phyloP scores from a whole-genome alignment of 306 rosid species.

The Trichosanthes cucumerina region DNA sequence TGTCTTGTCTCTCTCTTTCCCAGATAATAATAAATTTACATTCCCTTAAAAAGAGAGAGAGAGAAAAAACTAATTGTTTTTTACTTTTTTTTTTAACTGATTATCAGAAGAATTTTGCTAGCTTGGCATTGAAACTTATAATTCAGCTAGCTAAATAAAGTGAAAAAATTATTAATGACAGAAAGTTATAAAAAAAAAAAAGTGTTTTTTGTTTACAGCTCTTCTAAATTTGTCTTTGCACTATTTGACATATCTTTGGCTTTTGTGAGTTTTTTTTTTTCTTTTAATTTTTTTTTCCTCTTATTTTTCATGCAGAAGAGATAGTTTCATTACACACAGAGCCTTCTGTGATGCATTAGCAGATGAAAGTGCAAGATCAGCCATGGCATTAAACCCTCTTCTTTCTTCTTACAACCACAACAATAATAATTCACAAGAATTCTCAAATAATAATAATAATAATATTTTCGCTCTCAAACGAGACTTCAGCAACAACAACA shows the following conservation, averaged over 20 bases:
- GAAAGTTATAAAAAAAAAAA: background rate
- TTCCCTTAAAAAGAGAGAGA: background rate
- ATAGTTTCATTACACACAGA: constrained; percentile 96
- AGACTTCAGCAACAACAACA: background rate
- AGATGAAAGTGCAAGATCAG: constrained; percentile 70
- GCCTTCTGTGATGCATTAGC: constrained; percentile 96
- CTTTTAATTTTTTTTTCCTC: background rate
- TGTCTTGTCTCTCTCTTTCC: background rate
- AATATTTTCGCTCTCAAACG: constrained; percentile 26
- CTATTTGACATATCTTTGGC: background rate
- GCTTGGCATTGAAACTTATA: background rate
- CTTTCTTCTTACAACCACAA: constrained; percentile 19
- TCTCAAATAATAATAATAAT: constrained; percentile 1
- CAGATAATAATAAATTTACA: background rate
- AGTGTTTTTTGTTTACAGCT: background rate
- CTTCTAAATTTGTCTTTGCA: constrained; percentile 1
- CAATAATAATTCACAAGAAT: background rate
- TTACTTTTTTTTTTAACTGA: background rate
- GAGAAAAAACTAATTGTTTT: background rate
- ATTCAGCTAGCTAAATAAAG: background rate
- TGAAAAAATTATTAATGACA: background rate
- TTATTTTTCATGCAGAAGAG: constrained; percentile 42
- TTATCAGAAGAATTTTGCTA: background rate
- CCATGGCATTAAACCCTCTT: constrained; percentile 27
- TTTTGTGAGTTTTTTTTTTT: background rate